Base-by-base conservation (phyloP, 495 filamentous ascomycete genomes). In the Penicillium lagena region DNA sequence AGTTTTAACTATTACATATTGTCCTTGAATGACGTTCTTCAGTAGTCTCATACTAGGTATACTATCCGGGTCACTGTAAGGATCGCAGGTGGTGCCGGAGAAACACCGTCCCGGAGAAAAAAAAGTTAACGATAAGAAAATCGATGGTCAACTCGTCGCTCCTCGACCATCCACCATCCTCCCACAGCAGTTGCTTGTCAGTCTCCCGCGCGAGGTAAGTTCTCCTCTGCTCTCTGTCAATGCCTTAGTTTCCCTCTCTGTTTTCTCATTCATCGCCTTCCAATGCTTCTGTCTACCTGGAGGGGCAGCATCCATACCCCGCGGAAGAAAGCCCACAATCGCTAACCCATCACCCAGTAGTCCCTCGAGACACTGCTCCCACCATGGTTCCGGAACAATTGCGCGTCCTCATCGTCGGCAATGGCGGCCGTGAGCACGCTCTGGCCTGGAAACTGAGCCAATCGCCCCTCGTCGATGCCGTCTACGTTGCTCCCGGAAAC, bases 361-460 rank as follows among this genome's bases (percentile, higher is more conserved):
- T 64, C 52, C 48, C 59, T 63, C 56, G 60, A 64, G 61, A 63
- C 54, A 43, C 51, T 52, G 50, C 56, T 45, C 31, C 43, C 46
- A 67, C 45, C 43, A 73, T 73, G 70, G 57, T 63, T 42, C 62
- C 64, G 56, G 70, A 74, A 59, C 62, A 62, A 55, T 61, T 76
- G 52, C 68, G 70, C 46, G 77, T 96, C 45, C 83, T 98, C 50
- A 79, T 98, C 37, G 78, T 98, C 47, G 93, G 93, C 58, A 91
- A 86, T 64, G 93, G 93, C 43, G 93, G 93, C 40, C 79, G 93
- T 55, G 93, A 98, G 67, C 89, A 97, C 72, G 89, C 93, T 31
- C 75, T 96, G 34, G 90, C 91, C 33, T 96, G 90, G 91, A 96
- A 94, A 66, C 72, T 97, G 29, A 79, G 80, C 54, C 85, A 95